phyloP scores from a whole-genome alignment of 768 basidiomycete genomes.

The Coprinopsis sp. region DNA sequence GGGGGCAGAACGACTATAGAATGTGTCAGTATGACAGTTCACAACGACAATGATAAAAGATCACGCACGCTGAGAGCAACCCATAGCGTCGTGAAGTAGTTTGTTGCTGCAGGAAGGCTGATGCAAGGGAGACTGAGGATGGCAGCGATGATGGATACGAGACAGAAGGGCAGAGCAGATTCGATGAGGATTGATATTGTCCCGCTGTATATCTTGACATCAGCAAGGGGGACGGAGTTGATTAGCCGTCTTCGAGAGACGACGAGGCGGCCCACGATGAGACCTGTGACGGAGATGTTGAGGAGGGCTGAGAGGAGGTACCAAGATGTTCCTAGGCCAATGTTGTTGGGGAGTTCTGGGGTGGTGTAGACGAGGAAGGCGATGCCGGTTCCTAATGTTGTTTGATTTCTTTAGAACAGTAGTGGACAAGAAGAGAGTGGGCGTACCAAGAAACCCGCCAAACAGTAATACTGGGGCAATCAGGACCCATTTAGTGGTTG shows the following conservation, averaged over 20 bases:
- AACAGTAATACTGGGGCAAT: too few species aligned
- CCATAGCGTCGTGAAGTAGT: neutral
- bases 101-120: neutral
- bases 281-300: neutral
- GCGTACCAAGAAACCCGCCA: too few species aligned
- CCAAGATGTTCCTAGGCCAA: neutral
- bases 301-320: neutral
- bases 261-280: neutral
- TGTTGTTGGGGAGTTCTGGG: neutral
- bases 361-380: neutral
- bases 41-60: neutral
- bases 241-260: neutral
- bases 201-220: neutral
- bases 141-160: neutral
- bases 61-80: neutral
- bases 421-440: neutral
- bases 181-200: neutral
- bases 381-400: neutral
- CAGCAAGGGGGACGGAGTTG: neutral
- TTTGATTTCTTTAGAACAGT: neutral
- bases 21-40: neutral
- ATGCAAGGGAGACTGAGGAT: neutral
- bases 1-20: neutral
- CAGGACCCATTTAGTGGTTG: too few species aligned
- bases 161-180: neutral